Evolutionary conservation across 2,329 filamentous ascomycete species (phyloP).

Genomic region (Xylaria sp.): DNA sequence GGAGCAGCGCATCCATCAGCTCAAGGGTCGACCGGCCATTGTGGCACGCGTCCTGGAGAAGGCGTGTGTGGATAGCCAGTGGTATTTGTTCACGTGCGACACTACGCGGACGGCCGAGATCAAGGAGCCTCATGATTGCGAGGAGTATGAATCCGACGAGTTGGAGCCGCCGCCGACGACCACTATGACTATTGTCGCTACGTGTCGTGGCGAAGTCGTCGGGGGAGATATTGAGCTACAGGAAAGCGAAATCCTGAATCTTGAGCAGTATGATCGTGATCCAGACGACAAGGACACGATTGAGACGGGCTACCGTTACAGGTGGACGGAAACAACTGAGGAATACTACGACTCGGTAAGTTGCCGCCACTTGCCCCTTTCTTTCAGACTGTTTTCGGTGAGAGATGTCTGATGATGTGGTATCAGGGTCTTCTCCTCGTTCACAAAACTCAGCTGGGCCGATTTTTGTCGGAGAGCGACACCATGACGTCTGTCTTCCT

Average conservation of each 20-base stretch:
- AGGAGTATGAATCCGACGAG: background rate
- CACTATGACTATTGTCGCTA: conserved; percentile 6
- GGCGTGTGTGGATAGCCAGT: conserved; percentile 1
- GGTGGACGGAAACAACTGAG: background rate
- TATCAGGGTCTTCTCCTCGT: conserved; percentile 6
- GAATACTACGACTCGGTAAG: conserved; percentile 13
- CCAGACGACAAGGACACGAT: conserved; percentile 6
- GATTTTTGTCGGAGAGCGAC: conserved; percentile 1
- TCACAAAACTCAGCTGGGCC: conserved; percentile 3
- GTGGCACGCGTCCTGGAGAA: background rate
- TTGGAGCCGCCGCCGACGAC: background rate
- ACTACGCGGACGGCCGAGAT: background rate
- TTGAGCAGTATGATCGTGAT: background rate
- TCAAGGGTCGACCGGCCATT: background rate
- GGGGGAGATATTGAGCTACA: background rate
- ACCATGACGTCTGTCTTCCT: background rate
- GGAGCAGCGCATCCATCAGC: too few relatives aligned
- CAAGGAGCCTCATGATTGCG: background rate
- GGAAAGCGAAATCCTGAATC: background rate
- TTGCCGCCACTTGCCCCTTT: background rate
- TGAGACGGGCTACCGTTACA: background rate
- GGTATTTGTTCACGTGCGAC: conserved; percentile 9
- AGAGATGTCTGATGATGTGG: background rate
- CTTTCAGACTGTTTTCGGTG: background rate
- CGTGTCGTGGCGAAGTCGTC: conserved; percentile 1